Percentiles rank a stretch among this genome's conserved stretches.
These are phyloP conservation scores for Passiflora organensis DNA, from an alignment of 345 rosid genomes.

Conservation along the genomic window DNA sequence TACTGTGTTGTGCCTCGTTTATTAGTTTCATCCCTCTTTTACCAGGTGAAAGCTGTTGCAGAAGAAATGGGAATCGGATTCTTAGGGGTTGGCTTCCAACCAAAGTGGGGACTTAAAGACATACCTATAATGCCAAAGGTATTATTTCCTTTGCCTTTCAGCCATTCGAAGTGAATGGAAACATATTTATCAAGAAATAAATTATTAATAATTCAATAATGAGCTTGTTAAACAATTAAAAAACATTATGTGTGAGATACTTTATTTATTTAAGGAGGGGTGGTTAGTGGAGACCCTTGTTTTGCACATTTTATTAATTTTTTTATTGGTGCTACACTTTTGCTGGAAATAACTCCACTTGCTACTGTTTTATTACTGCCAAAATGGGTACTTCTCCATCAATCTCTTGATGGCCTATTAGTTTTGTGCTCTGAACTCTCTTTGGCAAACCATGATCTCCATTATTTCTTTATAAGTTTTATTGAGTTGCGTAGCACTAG, in stretches of 20 bases:
- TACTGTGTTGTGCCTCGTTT: background rate
- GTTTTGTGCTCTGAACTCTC: too few species aligned
- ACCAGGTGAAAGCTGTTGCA: constrained; percentile 95
- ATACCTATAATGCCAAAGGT: constrained; percentile 99
- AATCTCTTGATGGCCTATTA: too few species aligned
- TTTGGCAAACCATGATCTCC: background rate
- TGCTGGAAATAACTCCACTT: too few species aligned
- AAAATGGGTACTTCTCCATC: too few species aligned
- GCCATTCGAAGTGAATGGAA: background rate
- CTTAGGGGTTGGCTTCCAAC: constrained; percentile 97
- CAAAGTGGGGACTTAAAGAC: constrained; percentile 77
- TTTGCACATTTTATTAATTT: too few species aligned
- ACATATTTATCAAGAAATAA: too few species aligned
- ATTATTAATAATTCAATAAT: background rate
- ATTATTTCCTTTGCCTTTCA: constrained; percentile 9
- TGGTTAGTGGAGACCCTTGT: too few species aligned
- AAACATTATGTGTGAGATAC: too few species aligned
- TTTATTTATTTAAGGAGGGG: too few species aligned
- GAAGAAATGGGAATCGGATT: constrained; percentile 99
- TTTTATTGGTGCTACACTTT: too few species aligned
- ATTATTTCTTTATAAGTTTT: background rate
- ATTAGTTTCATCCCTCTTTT: background rate
- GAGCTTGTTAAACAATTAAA: background rate
- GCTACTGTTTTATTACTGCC: too few species aligned
- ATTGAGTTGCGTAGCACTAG: background rate